A percentile compares a stretch with the other conserved stretches of the same genome.
phyloP scores from a whole-genome alignment of 768 basidiomycete genomes.

The Leccinum aurantiacum region DNA sequence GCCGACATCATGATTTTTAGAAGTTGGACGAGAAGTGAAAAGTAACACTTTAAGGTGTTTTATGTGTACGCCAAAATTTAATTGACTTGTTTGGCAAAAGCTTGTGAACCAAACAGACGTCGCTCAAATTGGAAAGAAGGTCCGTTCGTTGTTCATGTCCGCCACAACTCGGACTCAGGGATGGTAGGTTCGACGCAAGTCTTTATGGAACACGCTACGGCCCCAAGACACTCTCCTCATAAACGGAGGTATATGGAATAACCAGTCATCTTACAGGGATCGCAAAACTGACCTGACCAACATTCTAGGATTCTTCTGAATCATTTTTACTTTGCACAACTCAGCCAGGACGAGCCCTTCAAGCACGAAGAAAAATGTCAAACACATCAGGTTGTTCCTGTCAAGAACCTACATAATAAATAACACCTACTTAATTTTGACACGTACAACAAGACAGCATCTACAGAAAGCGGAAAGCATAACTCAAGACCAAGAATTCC shows the following conservation, averaged over 20 bases:
- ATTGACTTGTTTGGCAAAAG: constrained; percentile 34
- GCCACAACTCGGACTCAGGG: background rate
- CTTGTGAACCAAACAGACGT: constrained; percentile 33
- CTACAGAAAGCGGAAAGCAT: constrained; percentile 10
- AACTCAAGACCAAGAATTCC: background rate
- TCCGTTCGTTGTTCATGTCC: background rate
- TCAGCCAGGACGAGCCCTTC: background rate
- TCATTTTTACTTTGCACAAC: background rate
- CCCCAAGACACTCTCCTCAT: too few species aligned
- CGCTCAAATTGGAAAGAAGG: constrained; percentile 16
- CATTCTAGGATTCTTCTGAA: background rate
- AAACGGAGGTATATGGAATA: background rate
- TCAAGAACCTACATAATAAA: constrained; percentile 8
- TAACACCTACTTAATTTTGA: background rate
- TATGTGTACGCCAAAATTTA: constrained; percentile 23
- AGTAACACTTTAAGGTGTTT: background rate
- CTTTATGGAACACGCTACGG: background rate
- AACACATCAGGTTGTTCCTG: constrained; percentile 2
- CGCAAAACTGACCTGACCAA: background rate
- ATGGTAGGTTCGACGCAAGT: background rate
- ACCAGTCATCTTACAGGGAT: background rate
- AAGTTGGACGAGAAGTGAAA: background rate
- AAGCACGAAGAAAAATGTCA: background rate
- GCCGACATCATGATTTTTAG: constrained; percentile 53
- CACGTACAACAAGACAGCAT: constrained; percentile 7